These are phyloP conservation scores for Phoenix roebelenii DNA, from an alignment of 176 grass and related monocot genomes.

Conservation along the genomic window DNA sequence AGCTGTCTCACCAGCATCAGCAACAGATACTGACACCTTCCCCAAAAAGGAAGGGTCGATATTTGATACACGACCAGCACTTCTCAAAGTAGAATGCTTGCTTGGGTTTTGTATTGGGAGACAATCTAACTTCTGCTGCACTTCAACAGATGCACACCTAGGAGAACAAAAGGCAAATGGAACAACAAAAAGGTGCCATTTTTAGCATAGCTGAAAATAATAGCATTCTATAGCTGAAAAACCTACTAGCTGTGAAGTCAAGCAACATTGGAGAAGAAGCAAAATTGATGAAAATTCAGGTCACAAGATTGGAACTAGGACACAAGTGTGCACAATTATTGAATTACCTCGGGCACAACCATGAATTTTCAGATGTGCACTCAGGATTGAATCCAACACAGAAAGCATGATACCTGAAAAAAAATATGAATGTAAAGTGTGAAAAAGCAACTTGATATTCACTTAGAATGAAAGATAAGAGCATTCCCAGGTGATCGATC, in stretches of 20 bases:
- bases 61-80: conserved; percentile 34
- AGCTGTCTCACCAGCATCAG: conserved; percentile 95
- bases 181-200: conserved; percentile 7
- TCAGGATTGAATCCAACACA: conserved; percentile 78
- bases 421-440: conserved; percentile 22
- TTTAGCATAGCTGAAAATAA: neutral
- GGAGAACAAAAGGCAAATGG: conserved; percentile 18
- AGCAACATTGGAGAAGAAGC: too few species aligned
- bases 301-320: too few species aligned
- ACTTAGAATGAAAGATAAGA: neutral
- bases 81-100: conserved; percentile 24
- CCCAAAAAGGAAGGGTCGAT: conserved; percentile 56
- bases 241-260: neutral
- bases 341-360: conserved; percentile 92
- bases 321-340: too few species aligned
- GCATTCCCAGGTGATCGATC: neutral
- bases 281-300: too few species aligned
- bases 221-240: neutral
- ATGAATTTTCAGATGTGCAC: conserved; percentile 37
- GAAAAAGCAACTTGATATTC: neutral
- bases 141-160: conserved; percentile 45
- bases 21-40: conserved; percentile 86
- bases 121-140: conserved; percentile 25
- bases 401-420: conserved; percentile 91
- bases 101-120: conserved; percentile 32